A percentile compares a stretch with the other conserved stretches of the same genome.
Evolutionary conservation across 2,329 filamentous ascomycete species (phyloP).

Genomic region (Byssoonygena ceratinophila): DNA sequence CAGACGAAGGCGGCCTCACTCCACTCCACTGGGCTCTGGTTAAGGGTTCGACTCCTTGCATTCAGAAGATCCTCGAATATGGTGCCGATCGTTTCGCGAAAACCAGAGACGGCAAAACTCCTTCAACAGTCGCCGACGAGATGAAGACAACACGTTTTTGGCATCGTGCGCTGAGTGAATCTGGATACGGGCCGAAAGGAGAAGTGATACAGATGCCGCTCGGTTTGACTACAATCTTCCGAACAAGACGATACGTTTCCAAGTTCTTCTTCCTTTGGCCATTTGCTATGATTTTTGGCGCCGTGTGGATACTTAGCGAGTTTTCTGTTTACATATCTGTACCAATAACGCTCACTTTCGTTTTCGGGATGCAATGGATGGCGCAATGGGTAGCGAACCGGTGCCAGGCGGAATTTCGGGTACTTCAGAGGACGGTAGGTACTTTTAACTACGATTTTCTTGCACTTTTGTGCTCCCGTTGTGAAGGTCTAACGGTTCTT

Average conservation of each 20-base stretch:
- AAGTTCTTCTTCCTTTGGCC: constrained; percentile 88
- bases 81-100: constrained; percentile 86
- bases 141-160: constrained; percentile 78
- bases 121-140: constrained; percentile 71
- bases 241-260: constrained; percentile 66
- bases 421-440: constrained; percentile 76
- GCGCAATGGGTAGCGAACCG: constrained; percentile 69
- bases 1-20: constrained; percentile 86
- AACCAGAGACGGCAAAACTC: constrained; percentile 83
- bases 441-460: not conserved
- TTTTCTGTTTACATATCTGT: constrained; percentile 64
- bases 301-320: constrained; percentile 61
- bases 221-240: constrained; percentile 61
- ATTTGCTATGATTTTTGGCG: constrained; percentile 61
- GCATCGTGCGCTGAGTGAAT: constrained; percentile 71
- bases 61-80: constrained; percentile 91
- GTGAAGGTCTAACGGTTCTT: constrained; percentile 16
- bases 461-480: not conserved
- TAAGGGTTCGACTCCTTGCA: constrained; percentile 77
- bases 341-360: constrained; percentile 56
- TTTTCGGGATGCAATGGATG: constrained; percentile 60
- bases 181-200: constrained; percentile 70
- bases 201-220: constrained; percentile 59
- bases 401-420: constrained; percentile 77
- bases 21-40: constrained; percentile 94